A percentile compares a stretch with the other conserved stretches of the same genome.
These are phyloP conservation scores for Chrysosporium queenslandicum DNA, from an alignment of 2,329 filamentous ascomycete species.

Conservation along the genomic window DNA sequence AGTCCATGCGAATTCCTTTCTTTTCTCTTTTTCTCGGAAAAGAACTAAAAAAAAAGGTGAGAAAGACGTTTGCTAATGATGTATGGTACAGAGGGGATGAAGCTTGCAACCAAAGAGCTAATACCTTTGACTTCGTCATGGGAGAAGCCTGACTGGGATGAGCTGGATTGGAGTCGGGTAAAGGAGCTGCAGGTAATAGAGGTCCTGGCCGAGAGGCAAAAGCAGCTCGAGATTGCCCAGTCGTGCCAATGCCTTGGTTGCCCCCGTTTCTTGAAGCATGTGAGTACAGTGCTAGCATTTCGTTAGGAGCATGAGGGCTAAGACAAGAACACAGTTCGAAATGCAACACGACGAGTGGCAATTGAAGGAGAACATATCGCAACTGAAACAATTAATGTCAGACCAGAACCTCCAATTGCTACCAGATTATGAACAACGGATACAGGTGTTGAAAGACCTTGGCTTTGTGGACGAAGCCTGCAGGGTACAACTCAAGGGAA, in stretches of 20 bases:
- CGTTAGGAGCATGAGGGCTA: background rate
- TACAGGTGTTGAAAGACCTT: constrained; percentile 82
- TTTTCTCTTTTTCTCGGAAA: no score
- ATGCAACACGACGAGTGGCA: constrained; percentile 97
- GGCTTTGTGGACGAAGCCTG: constrained; percentile 80
- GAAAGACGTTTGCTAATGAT: constrained; percentile 6
- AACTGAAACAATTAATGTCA: constrained; percentile 79
- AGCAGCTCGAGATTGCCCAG: constrained; percentile 54
- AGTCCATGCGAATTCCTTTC: constrained; percentile 16
- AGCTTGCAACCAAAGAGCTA: constrained; percentile 59
- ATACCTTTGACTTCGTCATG: constrained; percentile 61
- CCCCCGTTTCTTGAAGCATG: constrained; percentile 74
- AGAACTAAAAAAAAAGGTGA: no score
- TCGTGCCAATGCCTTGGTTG: constrained; percentile 59
- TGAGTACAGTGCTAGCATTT: constrained; percentile 41
- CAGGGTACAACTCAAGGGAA: constrained; percentile 90
- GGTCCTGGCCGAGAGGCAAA: constrained; percentile 59
- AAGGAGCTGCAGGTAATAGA: constrained; percentile 76
- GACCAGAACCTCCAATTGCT: constrained; percentile 93
- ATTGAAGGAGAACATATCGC: constrained; percentile 83
- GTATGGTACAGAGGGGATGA: constrained; percentile 38
- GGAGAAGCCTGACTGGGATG: constrained; percentile 66
- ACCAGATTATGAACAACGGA: constrained; percentile 92
- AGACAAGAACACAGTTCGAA: constrained; percentile 53
- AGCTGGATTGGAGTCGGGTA: constrained; percentile 70